phyloP scores from a whole-genome alignment of 306 rosid genomes.

The Vigna hirtella region DNA sequence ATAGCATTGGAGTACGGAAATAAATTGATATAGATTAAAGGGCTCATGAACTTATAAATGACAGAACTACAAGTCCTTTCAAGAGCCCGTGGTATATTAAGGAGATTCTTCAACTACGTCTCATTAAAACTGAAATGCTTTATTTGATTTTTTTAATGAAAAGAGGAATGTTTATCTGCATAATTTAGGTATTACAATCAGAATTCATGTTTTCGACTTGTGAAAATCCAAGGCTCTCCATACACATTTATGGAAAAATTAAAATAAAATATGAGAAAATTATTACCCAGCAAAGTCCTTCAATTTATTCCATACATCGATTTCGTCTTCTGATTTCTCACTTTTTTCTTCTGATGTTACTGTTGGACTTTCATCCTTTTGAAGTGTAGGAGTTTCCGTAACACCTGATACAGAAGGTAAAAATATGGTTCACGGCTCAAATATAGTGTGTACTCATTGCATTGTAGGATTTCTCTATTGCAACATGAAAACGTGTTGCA shows the following conservation, averaged over 20 bases:
- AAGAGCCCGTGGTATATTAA: not conserved
- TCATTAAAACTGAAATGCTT: slow-evolving; percentile 11
- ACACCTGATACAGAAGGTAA: slow-evolving; percentile 64
- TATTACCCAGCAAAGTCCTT: slow-evolving; percentile 82
- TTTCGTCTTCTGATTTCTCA: slow-evolving; percentile 61
- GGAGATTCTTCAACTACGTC: slow-evolving; percentile 9
- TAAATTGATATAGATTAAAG: slow-evolving; percentile 3
- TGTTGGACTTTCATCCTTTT: slow-evolving; percentile 56
- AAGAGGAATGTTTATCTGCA: slow-evolving; percentile 6
- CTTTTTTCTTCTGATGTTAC: slow-evolving; percentile 57
- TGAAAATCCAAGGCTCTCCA: slow-evolving; percentile 20
- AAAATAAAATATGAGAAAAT: slow-evolving; percentile 39
- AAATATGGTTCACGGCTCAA: slow-evolving; percentile 40
- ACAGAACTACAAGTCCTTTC: slow-evolving; percentile 8
- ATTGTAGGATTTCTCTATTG: slow-evolving; percentile 18
- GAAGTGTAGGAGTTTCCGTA: slow-evolving; percentile 56
- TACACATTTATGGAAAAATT: not conserved
- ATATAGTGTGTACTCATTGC: slow-evolving; percentile 28
- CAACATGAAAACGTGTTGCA: slow-evolving; percentile 25
- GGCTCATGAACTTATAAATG: not conserved
- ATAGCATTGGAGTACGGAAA: not conserved
- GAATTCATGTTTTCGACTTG: slow-evolving; percentile 8
- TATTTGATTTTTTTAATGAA: not conserved
- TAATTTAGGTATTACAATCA: slow-evolving; percentile 6
- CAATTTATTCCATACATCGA: slow-evolving; percentile 70